Evolutionary conservation across 495 filamentous ascomycete genomes (phyloP), one percentile per base, ranked within the genome.

Genomic region (Podospora fimiseda): DNA sequence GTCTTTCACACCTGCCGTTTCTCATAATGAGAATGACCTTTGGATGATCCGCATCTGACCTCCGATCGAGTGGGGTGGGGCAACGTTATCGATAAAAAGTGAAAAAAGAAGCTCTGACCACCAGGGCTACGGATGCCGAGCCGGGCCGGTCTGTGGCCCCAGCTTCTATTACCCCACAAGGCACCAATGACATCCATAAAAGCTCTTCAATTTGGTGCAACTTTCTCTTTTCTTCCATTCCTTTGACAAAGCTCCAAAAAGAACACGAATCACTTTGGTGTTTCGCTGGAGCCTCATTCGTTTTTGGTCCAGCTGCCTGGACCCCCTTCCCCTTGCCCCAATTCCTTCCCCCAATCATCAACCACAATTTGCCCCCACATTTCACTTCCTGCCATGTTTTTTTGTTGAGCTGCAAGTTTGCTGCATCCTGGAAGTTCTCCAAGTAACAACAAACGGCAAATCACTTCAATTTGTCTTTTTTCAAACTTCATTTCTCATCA

Each of bases 221-320:
- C 30, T 57, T 55, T 53, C 56, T 58, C 53, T 52, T 14, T 47
- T 23, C 48, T 58, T 52, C 53, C 41, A 51, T 62, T 57, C 48
- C 46, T 45, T 54, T 15, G 14, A 57, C 39, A 50, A 54, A 43
- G 47, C 51, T 54, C 57, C 50, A 62, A 69, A 65, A 67, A 47
- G 59, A 59, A 63, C 64, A 68, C 65, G 65, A 68, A 58, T 68
- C 65, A 63, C 38, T 5, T 33, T 43, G 22, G 54, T 51, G 53
- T 46, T 50, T 56, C 40, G 30, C 51, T 27, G 43, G 51, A 56
- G 43, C 50, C 36, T 50, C 59, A 49, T 53, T 51, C 36, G 41
- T 24, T 27, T n/a, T 50, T 44, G 24, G 19, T 50, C 48, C 41
- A 27, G 50, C 52, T n/a, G 16, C 43, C 44, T 39, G 19, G 45